These are phyloP conservation scores for Alternaria ventricosa DNA, from an alignment of 2,329 filamentous ascomycete species.

Conservation along the genomic window DNA sequence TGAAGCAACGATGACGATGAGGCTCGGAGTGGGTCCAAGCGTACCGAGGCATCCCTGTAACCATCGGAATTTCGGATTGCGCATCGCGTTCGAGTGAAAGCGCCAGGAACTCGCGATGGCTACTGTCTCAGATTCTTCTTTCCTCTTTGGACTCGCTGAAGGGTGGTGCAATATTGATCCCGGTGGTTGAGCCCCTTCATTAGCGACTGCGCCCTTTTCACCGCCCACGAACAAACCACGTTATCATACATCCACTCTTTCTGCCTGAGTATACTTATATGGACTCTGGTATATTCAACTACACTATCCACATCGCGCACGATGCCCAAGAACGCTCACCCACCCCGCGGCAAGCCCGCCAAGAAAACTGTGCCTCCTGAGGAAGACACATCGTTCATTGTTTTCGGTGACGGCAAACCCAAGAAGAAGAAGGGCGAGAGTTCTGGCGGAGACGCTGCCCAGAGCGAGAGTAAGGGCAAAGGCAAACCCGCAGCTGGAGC, in stretches of 20 bases:
- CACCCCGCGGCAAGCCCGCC: slow-evolving; percentile 49
- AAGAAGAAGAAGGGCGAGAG: slow-evolving; percentile 50
- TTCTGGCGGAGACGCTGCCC: slow-evolving; percentile 11
- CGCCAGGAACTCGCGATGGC: slow-evolving; percentile 8
- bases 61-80: slow-evolving; percentile 21
- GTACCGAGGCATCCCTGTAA: slow-evolving; percentile 18
- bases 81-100: slow-evolving; percentile 1
- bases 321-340: slow-evolving; percentile 60
- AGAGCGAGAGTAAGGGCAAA: slow-evolving; percentile 41
- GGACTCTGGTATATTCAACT: not conserved
- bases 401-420: slow-evolving; percentile 55
- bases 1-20: slow-evolving; percentile 6
- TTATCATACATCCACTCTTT: not conserved
- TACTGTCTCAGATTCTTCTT: not conserved
- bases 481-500: slow-evolving; percentile 35
- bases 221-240: slow-evolving; percentile 14
- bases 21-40: slow-evolving; percentile 16
- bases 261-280: slow-evolving; percentile 8
- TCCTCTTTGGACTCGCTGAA: no score
- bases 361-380: slow-evolving; percentile 53
- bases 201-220: slow-evolving; percentile 24
- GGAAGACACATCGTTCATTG: slow-evolving; percentile 58
- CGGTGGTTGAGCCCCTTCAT: slow-evolving; percentile 23
- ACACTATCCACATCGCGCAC: slow-evolving; percentile 3
- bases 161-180: not conserved